Percentiles rank a stretch among this genome's conserved stretches.
Evolutionary conservation across 1,284 basidiomycete species (phyloP).

Genomic region (Ustilago crameri): DNA sequence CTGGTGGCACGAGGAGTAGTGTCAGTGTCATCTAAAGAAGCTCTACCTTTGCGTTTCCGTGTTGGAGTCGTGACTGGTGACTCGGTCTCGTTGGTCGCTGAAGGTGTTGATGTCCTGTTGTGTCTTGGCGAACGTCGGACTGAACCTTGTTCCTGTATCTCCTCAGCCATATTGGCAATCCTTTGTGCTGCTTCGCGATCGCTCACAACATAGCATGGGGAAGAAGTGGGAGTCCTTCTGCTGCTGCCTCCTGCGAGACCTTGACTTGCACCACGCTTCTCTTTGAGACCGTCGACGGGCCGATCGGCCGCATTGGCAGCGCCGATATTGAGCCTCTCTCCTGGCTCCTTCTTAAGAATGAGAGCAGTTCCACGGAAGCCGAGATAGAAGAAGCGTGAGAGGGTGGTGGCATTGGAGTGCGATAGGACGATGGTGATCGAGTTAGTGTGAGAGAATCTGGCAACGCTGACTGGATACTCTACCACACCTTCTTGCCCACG

Average conservation of each 20-base stretch:
- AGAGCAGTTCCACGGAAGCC: constrained; percentile 63
- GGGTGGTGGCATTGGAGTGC: constrained; percentile 54
- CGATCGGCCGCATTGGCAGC: constrained; percentile 60
- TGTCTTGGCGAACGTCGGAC: constrained; percentile 33
- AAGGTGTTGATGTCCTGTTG: constrained; percentile 6
- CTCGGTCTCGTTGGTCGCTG: neutral
- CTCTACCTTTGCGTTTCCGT: constrained; percentile 26
- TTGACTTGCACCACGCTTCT: constrained; percentile 46
- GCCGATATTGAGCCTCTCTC: constrained; percentile 53
- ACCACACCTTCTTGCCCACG: constrained; percentile 52
- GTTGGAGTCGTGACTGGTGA: constrained; percentile 19
- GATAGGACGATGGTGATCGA: constrained; percentile 60
- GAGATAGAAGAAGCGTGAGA: constrained; percentile 63
- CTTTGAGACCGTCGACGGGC: constrained; percentile 52
- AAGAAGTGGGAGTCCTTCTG: constrained; percentile 11
- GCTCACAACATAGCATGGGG: constrained; percentile 29
- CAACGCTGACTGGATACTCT: constrained; percentile 63
- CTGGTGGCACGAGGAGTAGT: constrained; percentile 18
- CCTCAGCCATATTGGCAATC: constrained; percentile 28
- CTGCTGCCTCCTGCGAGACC: constrained; percentile 45
- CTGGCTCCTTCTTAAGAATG: constrained; percentile 46
- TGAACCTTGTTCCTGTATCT: neutral
- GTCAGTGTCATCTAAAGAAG: constrained; percentile 17
- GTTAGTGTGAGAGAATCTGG: constrained; percentile 62
- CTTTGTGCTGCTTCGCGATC: constrained; percentile 27